phyloP scores from a whole-genome alignment of 2,329 filamentous ascomycete genomes.

The Aureobasidium mangrovei region DNA sequence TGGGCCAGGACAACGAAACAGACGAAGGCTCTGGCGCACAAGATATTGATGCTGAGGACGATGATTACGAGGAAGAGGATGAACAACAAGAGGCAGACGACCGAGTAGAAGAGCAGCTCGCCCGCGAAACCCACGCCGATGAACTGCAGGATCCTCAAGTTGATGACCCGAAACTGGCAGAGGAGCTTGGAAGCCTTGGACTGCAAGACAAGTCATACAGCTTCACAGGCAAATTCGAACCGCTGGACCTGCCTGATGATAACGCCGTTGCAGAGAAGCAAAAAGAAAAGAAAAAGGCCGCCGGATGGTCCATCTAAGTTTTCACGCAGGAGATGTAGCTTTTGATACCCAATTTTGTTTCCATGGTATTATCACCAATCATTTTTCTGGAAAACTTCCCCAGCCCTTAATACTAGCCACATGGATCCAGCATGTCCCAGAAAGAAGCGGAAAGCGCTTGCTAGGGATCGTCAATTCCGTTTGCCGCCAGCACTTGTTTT shows the following conservation, averaged over 20 bases:
- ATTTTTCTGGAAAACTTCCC: too few species aligned
- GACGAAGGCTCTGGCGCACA: conserved; percentile 31
- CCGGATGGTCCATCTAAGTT: conserved; percentile 29
- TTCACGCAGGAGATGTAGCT: too few species aligned
- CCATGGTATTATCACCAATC: too few species aligned
- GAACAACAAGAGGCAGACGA: conserved; percentile 14
- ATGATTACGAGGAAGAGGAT: conserved; percentile 20
- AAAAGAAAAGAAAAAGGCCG: conserved; percentile 29
- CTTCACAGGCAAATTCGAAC: conserved; percentile 15
- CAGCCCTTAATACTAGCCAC: too few species aligned
- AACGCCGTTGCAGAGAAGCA: conserved; percentile 22
- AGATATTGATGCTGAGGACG: conserved; percentile 32
- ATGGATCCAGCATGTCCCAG: too few species aligned
- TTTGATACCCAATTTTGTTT: too few species aligned
- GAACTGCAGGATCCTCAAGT: conserved; percentile 15
- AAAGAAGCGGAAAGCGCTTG: too few species aligned
- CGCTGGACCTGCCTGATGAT: conserved; percentile 23
- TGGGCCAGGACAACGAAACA: conserved; percentile 46
- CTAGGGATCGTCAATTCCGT: too few species aligned
- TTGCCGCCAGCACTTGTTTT: too few species aligned
- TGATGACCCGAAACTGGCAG: conserved; percentile 20
- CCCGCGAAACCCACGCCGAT: not conserved
- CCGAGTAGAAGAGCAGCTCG: not conserved
- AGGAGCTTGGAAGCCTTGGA: conserved; percentile 15
- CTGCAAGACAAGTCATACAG: not conserved